Evolutionary conservation across 176 grass and related monocot genomes (phyloP), one percentile per base, ranked within the genome.

Genomic region (Phoenix roebelenii): DNA sequence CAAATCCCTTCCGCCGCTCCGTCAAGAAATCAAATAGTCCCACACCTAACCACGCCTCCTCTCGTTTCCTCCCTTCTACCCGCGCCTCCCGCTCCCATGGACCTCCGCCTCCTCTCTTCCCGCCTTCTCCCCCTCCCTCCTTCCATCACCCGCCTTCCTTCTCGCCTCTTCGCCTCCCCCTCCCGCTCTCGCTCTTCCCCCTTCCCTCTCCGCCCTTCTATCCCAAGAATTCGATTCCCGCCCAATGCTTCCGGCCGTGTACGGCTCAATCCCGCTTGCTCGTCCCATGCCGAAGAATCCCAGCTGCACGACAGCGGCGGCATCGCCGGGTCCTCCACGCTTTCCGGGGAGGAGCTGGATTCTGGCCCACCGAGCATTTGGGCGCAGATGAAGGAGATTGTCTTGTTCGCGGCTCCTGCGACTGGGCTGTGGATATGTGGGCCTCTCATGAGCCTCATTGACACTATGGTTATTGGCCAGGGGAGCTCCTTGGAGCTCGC

Each of bases 381-480:
- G 76, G 69, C 48, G 23, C 87, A 92, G 73, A 83, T 81, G 81
- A 73, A 50, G 73, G 87, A 91, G 51, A 88, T 92, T 44, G 73
- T 52, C 7, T 67, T 85, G 64, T 97, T 97, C 54, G 84, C 92
- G 2, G 83, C 87, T 3, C 92, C 78, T 0, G 87, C 92, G 17
- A 67, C 85, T 18, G 87, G 87, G 10, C 83, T 97, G 54, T 97
- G 92, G 87, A 85, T 91, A 67, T 91, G 81, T 59, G 70, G 73
- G 10, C 93, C 81, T 9, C 79, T 97, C 28, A 91, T 97, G 87
- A 97, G 87, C 83, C 82, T 97, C 77, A 97, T 97, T 72, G 93
- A 97, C 58, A 97, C 93, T 69, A 85, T 97, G 83, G 92, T 97
- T 53, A 83, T 97, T 67, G 92, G 83, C 32, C 92, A 90, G 71